Percentiles rank a stretch among this genome's conserved stretches.
phyloP scores from a whole-genome alignment of 2,329 filamentous ascomycete species.

The Pestalotiopsis sp. region DNA sequence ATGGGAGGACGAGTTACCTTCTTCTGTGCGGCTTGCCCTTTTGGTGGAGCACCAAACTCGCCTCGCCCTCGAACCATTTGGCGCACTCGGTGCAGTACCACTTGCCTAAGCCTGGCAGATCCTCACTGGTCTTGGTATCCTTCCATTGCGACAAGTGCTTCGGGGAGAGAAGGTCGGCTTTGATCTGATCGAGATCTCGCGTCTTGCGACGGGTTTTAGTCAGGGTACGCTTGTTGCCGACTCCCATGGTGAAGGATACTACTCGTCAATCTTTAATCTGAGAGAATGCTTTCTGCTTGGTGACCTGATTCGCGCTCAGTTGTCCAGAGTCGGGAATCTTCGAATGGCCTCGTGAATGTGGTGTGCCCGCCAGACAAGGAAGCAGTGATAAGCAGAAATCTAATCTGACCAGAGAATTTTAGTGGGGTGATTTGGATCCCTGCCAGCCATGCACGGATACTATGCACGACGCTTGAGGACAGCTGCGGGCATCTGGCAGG shows the following conservation, averaged over 20 bases:
- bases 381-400: background rate
- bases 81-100: constrained; percentile 92
- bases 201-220: constrained; percentile 75
- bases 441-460: too few relatives aligned
- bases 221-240: constrained; percentile 66
- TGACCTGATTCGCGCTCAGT: background rate
- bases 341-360: too few relatives aligned
- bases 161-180: constrained; percentile 76
- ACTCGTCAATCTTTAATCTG: too few relatives aligned
- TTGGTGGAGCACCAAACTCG: constrained; percentile 73
- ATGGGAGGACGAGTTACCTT: constrained; percentile 54
- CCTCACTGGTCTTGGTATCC: constrained; percentile 77
- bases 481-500: background rate
- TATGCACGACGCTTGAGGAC: background rate
- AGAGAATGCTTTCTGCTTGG: background rate
- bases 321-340: background rate
- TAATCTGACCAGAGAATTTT: constrained; percentile 1
- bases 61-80: constrained; percentile 91
- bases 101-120: constrained; percentile 82
- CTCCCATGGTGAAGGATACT: constrained; percentile 60
- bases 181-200: constrained; percentile 90
- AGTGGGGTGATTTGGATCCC: background rate
- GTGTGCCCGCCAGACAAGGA: background rate
- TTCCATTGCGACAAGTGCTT: constrained; percentile 82
- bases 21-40: constrained; percentile 94